Base-by-base conservation (phyloP, 257 asterid genomes). In the Gynochthodes officinalis region DNA sequence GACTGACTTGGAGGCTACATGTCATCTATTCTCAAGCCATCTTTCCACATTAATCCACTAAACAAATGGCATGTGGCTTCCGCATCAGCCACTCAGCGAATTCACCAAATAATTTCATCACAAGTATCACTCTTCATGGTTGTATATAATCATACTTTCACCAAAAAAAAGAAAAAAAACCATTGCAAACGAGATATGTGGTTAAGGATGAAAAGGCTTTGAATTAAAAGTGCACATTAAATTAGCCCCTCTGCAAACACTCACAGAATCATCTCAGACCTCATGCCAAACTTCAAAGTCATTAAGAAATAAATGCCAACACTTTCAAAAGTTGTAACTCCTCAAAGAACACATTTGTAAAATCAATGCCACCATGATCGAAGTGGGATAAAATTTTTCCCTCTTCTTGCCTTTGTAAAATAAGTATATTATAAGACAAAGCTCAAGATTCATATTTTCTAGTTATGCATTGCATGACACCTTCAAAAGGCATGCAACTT, bases 391-490 rank as follows among this genome's bases (percentile, higher is more conserved):
- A 25, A 11, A 15, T 3, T 25, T 46, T 67, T 35, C 8, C 50
- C 32, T 1, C 8, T 2, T 68, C 50, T 19, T 11, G 28, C 49
- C 4, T 12, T 4, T 5, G 66, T 61, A 25, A n/a, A 32, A 67
- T 67, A 35, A 67, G 60, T 30, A 67, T 67, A 49, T 67, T 27
- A 25, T 46, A 21, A 44, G 28, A 67, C 58, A 67, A 19, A 21
- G 2, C 21, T 23, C 40, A 37, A 62, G 16, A 30, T 32, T 63
- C 3, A 18, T 16, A 1, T 48, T 30, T 28, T 35, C 6, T 16
- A 4, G 63, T 12, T 53, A 9, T 33, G 27, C 5, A 65, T 43
- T 46, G 59, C 66, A 61, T 18, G 44, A 37, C 1, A 61, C 2
- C 49, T 1, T 21, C 42, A 27, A 40, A 63, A 1, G 14, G 30